These are phyloP conservation scores for Boehmeria nivea DNA, from an alignment of 306 rosid species.

Conservation along the genomic window DNA sequence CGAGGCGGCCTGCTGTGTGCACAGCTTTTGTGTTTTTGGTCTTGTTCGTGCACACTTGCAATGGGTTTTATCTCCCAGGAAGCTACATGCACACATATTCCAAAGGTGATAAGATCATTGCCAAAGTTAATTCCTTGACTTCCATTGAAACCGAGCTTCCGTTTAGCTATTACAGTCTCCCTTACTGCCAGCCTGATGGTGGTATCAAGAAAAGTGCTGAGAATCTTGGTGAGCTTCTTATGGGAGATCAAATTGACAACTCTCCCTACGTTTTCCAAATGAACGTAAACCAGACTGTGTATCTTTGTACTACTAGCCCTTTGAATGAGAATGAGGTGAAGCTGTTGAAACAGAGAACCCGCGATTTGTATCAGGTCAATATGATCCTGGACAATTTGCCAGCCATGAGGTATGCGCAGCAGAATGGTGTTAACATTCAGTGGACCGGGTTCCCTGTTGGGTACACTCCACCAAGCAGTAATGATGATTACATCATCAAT, in stretches of 20 bases:
- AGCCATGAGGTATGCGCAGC: conserved; percentile 73
- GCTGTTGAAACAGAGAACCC: conserved; percentile 82
- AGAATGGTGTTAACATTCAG: conserved; percentile 73
- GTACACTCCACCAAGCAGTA: conserved; percentile 51
- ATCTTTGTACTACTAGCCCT: conserved; percentile 56
- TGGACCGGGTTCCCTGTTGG: conserved; percentile 98
- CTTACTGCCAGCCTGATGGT: conserved; percentile 55
- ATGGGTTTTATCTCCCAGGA: conserved; percentile 87
- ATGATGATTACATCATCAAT: conserved; percentile 77
- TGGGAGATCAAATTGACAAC: conserved; percentile 91
- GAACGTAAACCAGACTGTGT: conserved; percentile 68
- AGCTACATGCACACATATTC: conserved; percentile 89
- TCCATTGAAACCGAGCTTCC: conserved; percentile 97
- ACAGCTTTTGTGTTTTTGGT: conserved; percentile 31
- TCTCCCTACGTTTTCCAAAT: conserved; percentile 69
- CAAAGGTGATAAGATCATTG: conserved; percentile 40
- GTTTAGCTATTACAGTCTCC: conserved; percentile 80
- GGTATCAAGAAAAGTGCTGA: conserved; percentile 85
- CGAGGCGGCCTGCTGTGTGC: conserved; percentile 24
- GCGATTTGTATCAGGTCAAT: conserved; percentile 86
- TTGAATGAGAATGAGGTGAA: conserved; percentile 70
- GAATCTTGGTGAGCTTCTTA: conserved; percentile 88
- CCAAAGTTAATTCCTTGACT: conserved; percentile 88
- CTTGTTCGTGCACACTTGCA: conserved; percentile 26
- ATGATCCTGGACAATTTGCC: conserved; percentile 96